Base-by-base conservation (phyloP, 1,284 basidiomycete species). In the Ceratobasidium sp. region DNA sequence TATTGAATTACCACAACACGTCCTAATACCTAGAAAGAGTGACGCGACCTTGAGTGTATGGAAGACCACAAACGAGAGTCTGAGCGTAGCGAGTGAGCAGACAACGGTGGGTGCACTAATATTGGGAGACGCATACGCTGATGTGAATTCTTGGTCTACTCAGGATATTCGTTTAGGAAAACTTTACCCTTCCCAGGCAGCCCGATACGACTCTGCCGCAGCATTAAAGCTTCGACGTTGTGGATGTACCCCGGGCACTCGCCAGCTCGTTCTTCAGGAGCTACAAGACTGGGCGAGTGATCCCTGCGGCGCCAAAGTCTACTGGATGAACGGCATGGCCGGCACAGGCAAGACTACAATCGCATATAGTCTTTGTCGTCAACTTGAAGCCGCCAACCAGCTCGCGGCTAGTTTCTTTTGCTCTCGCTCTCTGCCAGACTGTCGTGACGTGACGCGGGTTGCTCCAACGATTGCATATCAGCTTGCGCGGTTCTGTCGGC, bases 371-470 rank as follows among this genome's bases (percentile, higher is more conserved):
- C 64, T 82, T 8, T 80, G 81, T n/a, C 55, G 78, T 6, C 33
- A 74, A 1, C 78, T 69, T 33, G 46, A 65, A 20, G 41, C 20
- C 7, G 23, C 60, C 16, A 55, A 76, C 6, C 44, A 33, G 7
- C 83, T 84, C 3, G 83, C 82, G 3, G 83, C 83, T 1, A 83
- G 80, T 2, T 62, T 57, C n/a, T 85, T 84, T 79, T 84, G 82
- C 59, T 82, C 83, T 4, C 80, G 83, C 0, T 79, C 48, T 33
- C 38, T 48, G n/a, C 69, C 46, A 5, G 59, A 64, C 16, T 50
- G 70, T n/a, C 33, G 54, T 18, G 46, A 70, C 23, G 69, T 62
- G 30, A 5, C 41, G 1, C 59, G 44, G 20, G 55, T 78, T n/a
- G 27, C 50, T 27, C 77, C 77, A 10, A 64, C 77, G 6, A 60